Conservation (phyloP, 192 early-diverging fungal genomes). For the Podila verticillata region DNA sequence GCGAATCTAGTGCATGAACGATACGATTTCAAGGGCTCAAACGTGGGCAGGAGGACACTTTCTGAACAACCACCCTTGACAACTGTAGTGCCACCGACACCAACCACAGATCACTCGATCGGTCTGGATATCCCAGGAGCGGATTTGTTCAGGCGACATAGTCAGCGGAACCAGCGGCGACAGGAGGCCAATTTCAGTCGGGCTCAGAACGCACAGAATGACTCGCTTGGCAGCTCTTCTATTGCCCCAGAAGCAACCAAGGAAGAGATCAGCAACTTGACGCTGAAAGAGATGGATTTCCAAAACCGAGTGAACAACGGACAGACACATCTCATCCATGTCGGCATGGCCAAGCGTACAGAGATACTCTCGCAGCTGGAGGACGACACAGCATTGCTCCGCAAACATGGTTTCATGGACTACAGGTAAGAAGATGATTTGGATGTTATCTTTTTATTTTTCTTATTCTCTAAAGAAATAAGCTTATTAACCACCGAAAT, state of each 20-base stretch:
- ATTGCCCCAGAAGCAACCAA: background rate
- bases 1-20: conserved; percentile 42
- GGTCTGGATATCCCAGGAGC: background rate
- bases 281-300: conserved; percentile 46
- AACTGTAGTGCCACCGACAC: background rate
- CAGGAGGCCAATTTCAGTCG: no score
- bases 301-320: conserved; percentile 33
- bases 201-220: no score
- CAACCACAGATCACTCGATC: background rate
- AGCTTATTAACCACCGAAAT: background rate
- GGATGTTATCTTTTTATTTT: background rate
- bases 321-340: conserved; percentile 34
- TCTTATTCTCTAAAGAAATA: no score
- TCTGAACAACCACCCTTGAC: background rate
- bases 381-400: conserved; percentile 36
- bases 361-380: conserved; percentile 35
- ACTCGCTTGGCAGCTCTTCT: no score
- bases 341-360: conserved; percentile 10
- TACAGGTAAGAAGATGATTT: conserved; percentile 24
- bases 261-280: conserved; percentile 33
- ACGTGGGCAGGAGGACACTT: conserved; percentile 35
- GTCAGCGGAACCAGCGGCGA: background rate
- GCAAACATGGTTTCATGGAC: conserved; percentile 47
- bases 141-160: background rate
- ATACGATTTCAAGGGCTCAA: conserved; percentile 48